These are phyloP conservation scores for Cyberlindnera xishuangbannaensis DNA, from an alignment of 805 yeast species.

Conservation along the genomic window DNA sequence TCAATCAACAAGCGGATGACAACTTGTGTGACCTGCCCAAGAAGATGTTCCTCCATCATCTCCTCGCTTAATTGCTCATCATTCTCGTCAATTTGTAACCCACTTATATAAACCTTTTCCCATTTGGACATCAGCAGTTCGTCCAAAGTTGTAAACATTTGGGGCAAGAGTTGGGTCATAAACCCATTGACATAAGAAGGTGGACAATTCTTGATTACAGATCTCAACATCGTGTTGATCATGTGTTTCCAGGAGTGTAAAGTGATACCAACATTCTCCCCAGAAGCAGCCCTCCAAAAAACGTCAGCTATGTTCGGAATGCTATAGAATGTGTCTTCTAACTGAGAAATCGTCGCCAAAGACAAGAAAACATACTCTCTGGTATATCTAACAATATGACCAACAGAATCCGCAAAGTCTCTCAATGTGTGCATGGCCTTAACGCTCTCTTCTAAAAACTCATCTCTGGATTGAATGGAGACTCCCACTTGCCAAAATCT, in stretches of 20 bases:
- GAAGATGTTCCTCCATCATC: slow-evolving; percentile 95
- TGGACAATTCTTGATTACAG: slow-evolving; percentile 87
- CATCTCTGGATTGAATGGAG: slow-evolving; percentile 87
- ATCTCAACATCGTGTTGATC: slow-evolving; percentile 82
- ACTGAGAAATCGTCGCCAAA: slow-evolving; percentile 79
- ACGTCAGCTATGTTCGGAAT: slow-evolving; percentile 73
- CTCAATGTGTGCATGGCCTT: slow-evolving; percentile 90
- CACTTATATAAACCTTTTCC: slow-evolving; percentile 53
- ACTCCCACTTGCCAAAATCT: slow-evolving; percentile 99
- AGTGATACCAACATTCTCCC: slow-evolving; percentile 72
- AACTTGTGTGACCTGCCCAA: slow-evolving; percentile 89
- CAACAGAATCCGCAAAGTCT: slow-evolving; percentile 97
- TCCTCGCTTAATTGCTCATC: slow-evolving; percentile 91
- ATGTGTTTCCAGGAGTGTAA: slow-evolving; percentile 97
- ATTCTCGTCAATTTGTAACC: slow-evolving; percentile 33
- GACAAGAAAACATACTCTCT: slow-evolving; percentile 93
- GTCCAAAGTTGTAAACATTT: slow-evolving; percentile 67
- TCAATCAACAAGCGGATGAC: slow-evolving; percentile 84
- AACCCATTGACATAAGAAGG: slow-evolving; percentile 57
- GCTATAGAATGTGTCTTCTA: slow-evolving; percentile 84
- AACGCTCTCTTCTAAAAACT: slow-evolving; percentile 88
- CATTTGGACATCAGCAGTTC: slow-evolving; percentile 68
- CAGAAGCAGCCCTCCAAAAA: slow-evolving; percentile 81
- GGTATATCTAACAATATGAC: slow-evolving; percentile 91
- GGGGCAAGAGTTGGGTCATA: slow-evolving; percentile 74